Evolutionary conservation across 768 basidiomycete species (phyloP).

Genomic region (Leccinum disarticulatum): DNA sequence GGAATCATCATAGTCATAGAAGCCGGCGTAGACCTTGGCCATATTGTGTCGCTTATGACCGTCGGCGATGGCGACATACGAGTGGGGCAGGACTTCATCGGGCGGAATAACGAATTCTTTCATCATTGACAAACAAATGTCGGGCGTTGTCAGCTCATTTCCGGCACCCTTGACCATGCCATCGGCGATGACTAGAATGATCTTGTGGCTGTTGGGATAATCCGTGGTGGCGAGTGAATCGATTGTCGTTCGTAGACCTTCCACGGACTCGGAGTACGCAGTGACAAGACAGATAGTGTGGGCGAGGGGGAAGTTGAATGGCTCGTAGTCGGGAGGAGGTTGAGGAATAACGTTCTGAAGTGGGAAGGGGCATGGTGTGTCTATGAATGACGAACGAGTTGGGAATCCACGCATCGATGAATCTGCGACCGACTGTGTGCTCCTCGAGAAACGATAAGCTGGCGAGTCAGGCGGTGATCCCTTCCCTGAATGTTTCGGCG

Average conservation of each 20-base stretch:
- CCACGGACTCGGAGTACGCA: conserved; percentile 95
- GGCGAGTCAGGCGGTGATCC: conserved; percentile 75
- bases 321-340: conserved; percentile 87
- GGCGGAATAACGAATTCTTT: conserved; percentile 82
- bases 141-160: conserved; percentile 85
- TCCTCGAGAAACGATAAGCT: conserved; percentile 69
- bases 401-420: conserved; percentile 26
- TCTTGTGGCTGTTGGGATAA: conserved; percentile 96
- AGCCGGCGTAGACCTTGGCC: conserved; percentile 98
- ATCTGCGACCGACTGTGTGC: conserved; percentile 74
- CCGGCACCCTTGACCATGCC: conserved; percentile 98
- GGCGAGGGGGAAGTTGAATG: conserved; percentile 92
- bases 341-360: conserved; percentile 88
- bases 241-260: conserved; percentile 95
- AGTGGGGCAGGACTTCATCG: conserved; percentile 87
- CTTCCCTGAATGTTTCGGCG: conserved; percentile 40
- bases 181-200: conserved; percentile 94
- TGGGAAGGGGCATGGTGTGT: conserved; percentile 90
- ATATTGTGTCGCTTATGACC: conserved; percentile 99
- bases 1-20: conserved; percentile 91
- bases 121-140: conserved; percentile 97
- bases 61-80: conserved; percentile 98
- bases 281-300: conserved; percentile 97
- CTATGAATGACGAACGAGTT: conserved; percentile 52
- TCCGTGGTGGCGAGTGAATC: conserved; percentile 98